These are phyloP conservation scores for Sporothrix luriei DNA, from an alignment of 2,329 filamentous ascomycete species.

Conservation along the genomic window DNA sequence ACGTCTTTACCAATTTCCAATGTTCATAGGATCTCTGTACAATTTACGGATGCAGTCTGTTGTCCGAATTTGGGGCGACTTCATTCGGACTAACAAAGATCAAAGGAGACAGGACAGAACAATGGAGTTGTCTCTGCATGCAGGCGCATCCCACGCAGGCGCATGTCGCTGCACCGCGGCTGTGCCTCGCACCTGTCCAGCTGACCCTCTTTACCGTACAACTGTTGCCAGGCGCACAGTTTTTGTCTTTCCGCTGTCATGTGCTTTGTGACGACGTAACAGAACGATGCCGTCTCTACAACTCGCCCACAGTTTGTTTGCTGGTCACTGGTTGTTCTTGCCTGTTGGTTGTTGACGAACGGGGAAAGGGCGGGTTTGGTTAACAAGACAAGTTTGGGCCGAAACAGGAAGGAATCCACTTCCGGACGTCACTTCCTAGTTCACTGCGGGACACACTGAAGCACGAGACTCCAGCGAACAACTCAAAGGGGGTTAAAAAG, in stretches of 20 bases:
- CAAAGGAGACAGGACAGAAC: background rate
- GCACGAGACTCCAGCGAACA: background rate
- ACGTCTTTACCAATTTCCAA: no score
- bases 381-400: slow-evolving; percentile 7
- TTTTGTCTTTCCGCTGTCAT: no score
- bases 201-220: background rate
- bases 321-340: background rate
- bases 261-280: no score
- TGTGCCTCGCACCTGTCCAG: background rate
- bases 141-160: slow-evolving; percentile 12
- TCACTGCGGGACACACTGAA: background rate
- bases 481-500: background rate
- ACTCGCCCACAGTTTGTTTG: no score
- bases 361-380: background rate
- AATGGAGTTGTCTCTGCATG: background rate
- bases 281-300: no score
- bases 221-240: background rate
- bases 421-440: background rate
- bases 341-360: background rate
- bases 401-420: slow-evolving; percentile 17
- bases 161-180: background rate
- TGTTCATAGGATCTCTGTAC: no score
- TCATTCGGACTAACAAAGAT: no score
- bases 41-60: no score
- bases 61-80: no score